A percentile compares a stretch with the other conserved stretches of the same genome.
These are phyloP conservation scores for Fusarium fracticaudum DNA, from an alignment of 2,329 filamentous ascomycete genomes.

Conservation along the genomic window DNA sequence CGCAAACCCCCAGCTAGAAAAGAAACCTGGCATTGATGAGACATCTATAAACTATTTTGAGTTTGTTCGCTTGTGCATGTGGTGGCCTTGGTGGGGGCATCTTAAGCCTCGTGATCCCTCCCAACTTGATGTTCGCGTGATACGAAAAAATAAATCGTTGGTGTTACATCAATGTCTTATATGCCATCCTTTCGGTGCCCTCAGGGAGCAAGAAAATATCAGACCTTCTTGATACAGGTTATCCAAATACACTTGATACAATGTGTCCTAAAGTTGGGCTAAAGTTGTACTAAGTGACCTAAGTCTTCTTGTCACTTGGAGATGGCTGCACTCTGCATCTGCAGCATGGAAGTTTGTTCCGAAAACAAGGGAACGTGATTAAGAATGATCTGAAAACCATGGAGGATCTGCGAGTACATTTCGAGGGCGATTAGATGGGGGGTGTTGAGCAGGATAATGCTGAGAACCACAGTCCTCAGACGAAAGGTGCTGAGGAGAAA, in stretches of 20 bases:
- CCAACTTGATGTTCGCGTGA: constrained; percentile 22
- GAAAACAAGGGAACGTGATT: too few species aligned
- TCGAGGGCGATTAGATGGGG: neutral
- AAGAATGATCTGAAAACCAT: too few species aligned
- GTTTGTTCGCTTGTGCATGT: constrained; percentile 6
- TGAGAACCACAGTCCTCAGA: neutral
- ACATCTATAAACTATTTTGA: constrained; percentile 21
- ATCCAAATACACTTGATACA: neutral
- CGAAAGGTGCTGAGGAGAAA: neutral
- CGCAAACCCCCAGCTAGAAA: neutral
- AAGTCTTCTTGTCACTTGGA: neutral
- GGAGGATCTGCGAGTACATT: too few species aligned
- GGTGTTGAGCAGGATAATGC: neutral
- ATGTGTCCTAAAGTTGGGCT: neutral
- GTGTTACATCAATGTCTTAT: constrained; percentile 29
- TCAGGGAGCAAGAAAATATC: neutral
- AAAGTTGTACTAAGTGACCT: neutral
- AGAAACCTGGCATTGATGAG: constrained; percentile 32
- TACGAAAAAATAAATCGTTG: constrained; percentile 1
- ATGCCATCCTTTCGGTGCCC: neutral
- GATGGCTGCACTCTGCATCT: too few species aligned
- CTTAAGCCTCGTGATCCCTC: constrained; percentile 29
- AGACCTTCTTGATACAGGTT: neutral
- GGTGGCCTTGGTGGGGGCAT: constrained; percentile 27
- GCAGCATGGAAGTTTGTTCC: too few species aligned